These are phyloP conservation scores for Marasmius tenuissimus DNA, from an alignment of 1,284 basidiomycete species.

Conservation along the genomic window DNA sequence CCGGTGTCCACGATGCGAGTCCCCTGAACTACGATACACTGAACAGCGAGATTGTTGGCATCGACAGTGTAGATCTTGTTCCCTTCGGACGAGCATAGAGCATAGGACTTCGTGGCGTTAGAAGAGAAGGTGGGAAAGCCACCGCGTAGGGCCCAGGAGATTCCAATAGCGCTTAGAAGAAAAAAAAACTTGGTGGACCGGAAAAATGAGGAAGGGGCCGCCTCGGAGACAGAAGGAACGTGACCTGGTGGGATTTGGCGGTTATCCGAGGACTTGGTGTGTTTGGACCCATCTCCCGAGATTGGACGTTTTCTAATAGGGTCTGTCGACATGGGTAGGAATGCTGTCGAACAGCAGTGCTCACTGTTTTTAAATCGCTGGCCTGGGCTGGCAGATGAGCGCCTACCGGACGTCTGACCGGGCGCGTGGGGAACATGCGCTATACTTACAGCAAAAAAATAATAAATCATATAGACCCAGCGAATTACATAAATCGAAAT, in stretches of 20 bases:
- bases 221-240: background rate
- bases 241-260: background rate
- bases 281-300: background rate
- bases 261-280: constrained; percentile 2
- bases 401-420: no score
- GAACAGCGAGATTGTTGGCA: constrained; percentile 40
- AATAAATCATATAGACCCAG: no score
- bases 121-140: background rate
- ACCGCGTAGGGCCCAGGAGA: background rate
- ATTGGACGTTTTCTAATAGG: constrained; percentile 11
- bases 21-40: constrained; percentile 60
- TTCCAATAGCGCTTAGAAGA: background rate
- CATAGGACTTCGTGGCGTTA: constrained; percentile 37
- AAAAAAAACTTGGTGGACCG: background rate
- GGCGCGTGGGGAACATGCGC: no score
- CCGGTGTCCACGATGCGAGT: constrained; percentile 53
- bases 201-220: background rate
- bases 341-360: background rate
- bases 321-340: background rate
- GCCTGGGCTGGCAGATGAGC: no score
- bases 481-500: no score
- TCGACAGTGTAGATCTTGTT: constrained; percentile 64
- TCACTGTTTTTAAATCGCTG: background rate
- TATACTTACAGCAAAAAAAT: no score
- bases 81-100: constrained; percentile 55